phyloP scores from a whole-genome alignment of 768 basidiomycete species.

The Dioszegia aurantiaca region DNA sequence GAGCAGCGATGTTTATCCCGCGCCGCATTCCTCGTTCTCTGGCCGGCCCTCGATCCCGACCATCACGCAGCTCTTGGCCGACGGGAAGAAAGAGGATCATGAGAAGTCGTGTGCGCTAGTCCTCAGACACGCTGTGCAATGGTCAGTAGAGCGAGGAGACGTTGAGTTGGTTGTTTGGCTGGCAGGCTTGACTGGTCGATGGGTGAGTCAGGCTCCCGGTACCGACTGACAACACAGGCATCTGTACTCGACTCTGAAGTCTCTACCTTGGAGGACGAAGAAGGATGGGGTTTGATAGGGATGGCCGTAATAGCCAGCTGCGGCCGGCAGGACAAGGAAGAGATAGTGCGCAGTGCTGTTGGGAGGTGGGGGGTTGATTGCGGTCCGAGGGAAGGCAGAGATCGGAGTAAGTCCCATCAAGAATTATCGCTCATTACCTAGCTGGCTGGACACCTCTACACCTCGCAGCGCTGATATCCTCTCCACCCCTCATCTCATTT shows the following conservation, averaged over 20 bases:
- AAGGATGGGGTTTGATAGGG: constrained; percentile 64
- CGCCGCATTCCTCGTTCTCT: too few species aligned
- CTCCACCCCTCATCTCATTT: constrained; percentile 86
- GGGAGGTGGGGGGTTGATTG: constrained; percentile 50
- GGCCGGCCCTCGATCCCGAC: constrained; percentile 1
- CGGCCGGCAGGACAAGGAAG: constrained; percentile 87
- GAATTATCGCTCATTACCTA: constrained; percentile 46
- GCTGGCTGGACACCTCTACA: constrained; percentile 95
- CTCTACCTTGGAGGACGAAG: constrained; percentile 67
- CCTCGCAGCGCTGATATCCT: constrained; percentile 80
- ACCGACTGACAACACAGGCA: constrained; percentile 22
- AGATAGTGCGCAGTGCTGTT: constrained; percentile 76
- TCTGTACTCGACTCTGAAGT: constrained; percentile 34
- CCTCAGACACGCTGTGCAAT: constrained; percentile 35
- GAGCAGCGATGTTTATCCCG: too few species aligned
- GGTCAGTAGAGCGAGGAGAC: constrained; percentile 38
- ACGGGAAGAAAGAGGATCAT: constrained; percentile 4
- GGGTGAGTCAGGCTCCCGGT: constrained; percentile 21
- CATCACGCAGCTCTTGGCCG: background rate
- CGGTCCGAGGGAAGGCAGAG: constrained; percentile 36
- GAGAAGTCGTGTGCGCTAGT: constrained; percentile 24
- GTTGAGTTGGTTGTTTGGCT: constrained; percentile 39
- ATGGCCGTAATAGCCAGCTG: constrained; percentile 57
- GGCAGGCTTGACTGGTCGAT: constrained; percentile 28
- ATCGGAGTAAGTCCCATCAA: constrained; percentile 60